These are phyloP conservation scores for Hamamelis virginiana DNA, from an alignment of 164 flowering plant species.

Conservation along the genomic window DNA sequence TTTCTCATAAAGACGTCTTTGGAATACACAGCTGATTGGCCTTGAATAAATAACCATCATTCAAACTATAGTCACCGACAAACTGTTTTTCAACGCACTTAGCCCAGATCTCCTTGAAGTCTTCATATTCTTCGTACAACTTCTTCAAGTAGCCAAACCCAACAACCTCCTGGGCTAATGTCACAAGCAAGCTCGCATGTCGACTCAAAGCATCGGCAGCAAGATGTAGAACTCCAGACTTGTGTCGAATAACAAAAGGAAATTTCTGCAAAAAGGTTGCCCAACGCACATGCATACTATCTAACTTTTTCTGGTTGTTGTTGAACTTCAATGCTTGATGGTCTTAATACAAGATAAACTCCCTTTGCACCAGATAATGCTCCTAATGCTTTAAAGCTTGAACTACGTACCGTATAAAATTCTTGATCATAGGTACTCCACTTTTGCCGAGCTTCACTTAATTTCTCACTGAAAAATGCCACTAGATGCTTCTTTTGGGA, in stretches of 20 bases:
- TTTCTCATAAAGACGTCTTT: background rate
- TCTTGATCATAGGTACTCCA: no score
- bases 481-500: no score
- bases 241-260: background rate
- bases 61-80: background rate
- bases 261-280: background rate
- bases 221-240: background rate
- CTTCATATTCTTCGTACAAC: background rate
- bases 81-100: background rate
- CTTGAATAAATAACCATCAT: background rate
- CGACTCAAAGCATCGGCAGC: constrained; percentile 4
- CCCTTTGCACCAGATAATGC: constrained; percentile 1
- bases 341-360: background rate
- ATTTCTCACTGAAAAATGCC: no score
- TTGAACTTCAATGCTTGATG: constrained; percentile 7
- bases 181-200: background rate
- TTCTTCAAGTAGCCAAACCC: constrained; percentile 3
- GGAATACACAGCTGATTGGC: constrained; percentile 5
- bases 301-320: background rate
- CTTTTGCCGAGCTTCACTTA: background rate
- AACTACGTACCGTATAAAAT: constrained; percentile 5
- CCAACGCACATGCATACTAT: background rate
- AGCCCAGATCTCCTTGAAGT: no score
- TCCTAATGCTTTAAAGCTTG: background rate
- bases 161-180: background rate